phyloP scores from a whole-genome alignment of 116 monocot genomes.

The Zostera marina region DNA sequence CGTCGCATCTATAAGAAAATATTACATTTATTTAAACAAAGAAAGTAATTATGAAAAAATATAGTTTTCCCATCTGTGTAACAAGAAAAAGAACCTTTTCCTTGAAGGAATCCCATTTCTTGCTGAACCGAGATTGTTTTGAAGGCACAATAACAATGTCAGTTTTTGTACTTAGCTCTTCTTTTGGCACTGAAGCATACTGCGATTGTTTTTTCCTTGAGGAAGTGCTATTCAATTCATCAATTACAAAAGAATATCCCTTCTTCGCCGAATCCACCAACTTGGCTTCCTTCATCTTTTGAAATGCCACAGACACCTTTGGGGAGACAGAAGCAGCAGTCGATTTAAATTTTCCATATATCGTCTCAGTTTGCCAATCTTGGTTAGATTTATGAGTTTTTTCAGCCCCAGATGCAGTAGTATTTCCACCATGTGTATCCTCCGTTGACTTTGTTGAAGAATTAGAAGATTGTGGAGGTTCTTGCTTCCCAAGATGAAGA shows the following conservation, averaged over 20 bases:
- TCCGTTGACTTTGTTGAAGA: slow-evolving; percentile 13
- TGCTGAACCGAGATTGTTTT: slow-evolving; percentile 54
- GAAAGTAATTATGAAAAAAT: not conserved
- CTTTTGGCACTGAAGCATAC: slow-evolving; percentile 29
- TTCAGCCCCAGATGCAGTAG: slow-evolving; percentile 13
- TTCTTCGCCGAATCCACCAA: slow-evolving; percentile 53
- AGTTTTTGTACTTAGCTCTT: slow-evolving; percentile 57
- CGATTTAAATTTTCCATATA: slow-evolving; percentile 48
- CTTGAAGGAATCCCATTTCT: slow-evolving; percentile 90
- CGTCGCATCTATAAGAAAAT: slow-evolving; percentile 54
- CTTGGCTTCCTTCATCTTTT: slow-evolving; percentile 52
- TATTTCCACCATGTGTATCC: slow-evolving; percentile 8
- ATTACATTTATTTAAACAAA: not conserved
- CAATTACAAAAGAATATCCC: slow-evolving; percentile 69
- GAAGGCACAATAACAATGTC: slow-evolving; percentile 70
- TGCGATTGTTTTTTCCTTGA: slow-evolving; percentile 32
- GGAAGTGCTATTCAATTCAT: slow-evolving; percentile 54
- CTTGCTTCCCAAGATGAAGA: slow-evolving; percentile 51
- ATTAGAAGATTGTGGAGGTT: slow-evolving; percentile 14
- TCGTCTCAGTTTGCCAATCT: slow-evolving; percentile 20
- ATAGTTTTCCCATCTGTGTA: not conserved
- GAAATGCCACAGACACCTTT: slow-evolving; percentile 37
- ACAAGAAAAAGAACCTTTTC: slow-evolving; percentile 45
- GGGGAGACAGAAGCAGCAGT: slow-evolving; percentile 44
- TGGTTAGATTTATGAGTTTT: slow-evolving; percentile 15